phyloP scores from a whole-genome alignment of 2,329 filamentous ascomycete species.

The Talaromyces albobiverticillius region DNA sequence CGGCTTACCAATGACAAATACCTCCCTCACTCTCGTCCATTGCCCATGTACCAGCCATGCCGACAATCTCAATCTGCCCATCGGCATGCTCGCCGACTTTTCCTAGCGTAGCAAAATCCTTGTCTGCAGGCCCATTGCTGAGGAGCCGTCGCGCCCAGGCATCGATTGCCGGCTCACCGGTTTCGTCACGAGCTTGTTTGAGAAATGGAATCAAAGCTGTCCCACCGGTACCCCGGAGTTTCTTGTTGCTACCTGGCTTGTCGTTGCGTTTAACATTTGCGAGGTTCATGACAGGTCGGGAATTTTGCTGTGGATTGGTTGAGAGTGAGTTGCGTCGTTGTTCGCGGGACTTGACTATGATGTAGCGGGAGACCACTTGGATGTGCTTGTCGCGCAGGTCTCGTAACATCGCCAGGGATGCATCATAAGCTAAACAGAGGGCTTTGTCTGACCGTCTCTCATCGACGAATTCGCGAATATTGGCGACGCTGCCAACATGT shows the following conservation, averaged over 20 bases:
- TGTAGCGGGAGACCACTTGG: slow-evolving; percentile 92
- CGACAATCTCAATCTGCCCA: slow-evolving; percentile 59
- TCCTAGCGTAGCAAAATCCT: slow-evolving; percentile 44
- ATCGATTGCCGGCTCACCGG: slow-evolving; percentile 82
- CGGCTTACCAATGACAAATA: slow-evolving; percentile 52
- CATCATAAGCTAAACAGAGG: slow-evolving; percentile 81
- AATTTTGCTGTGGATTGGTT: slow-evolving; percentile 50
- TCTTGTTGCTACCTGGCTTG: slow-evolving; percentile 47
- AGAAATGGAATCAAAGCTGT: slow-evolving; percentile 93
- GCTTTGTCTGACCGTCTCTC: slow-evolving; percentile 58
- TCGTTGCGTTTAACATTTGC: slow-evolving; percentile 38
- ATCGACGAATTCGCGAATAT: slow-evolving; percentile 82
- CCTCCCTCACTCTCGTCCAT: slow-evolving; percentile 75
- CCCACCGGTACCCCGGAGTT: slow-evolving; percentile 84
- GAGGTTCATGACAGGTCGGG: slow-evolving; percentile 52
- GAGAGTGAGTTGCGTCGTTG: slow-evolving; percentile 63
- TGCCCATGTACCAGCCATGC: slow-evolving; percentile 83
- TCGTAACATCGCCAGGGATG: slow-evolving; percentile 76
- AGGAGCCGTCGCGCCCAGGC: slow-evolving; percentile 60
- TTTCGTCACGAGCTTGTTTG: slow-evolving; percentile 95
- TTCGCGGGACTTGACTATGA: slow-evolving; percentile 82
- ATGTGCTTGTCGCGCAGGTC: slow-evolving; percentile 90
- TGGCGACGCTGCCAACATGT: slow-evolving; percentile 74
- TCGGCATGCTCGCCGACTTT: slow-evolving; percentile 54
- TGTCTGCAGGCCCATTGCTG: slow-evolving; percentile 47